A percentile compares a stretch with the other conserved stretches of the same genome.
phyloP scores from a whole-genome alignment of 2,329 filamentous ascomycete genomes.

The Ophiognomonia clavigignenti-juglandacearum region DNA sequence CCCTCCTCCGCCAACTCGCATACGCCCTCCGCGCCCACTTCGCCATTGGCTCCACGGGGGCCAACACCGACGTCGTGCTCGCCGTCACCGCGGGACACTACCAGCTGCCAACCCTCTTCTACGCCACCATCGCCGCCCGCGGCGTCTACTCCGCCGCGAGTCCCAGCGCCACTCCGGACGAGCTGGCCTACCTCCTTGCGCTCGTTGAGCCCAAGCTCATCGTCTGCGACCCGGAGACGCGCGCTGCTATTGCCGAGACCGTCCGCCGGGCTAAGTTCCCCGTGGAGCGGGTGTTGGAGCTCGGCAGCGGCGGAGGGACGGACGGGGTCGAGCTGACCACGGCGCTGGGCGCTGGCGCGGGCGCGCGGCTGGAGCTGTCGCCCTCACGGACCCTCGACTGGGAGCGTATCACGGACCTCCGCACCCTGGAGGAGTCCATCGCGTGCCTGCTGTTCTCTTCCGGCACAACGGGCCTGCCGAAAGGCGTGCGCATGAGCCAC shows the following conservation, averaged over 20 bases:
- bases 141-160: slow-evolving; percentile 55
- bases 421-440: slow-evolving; percentile 35
- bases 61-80: slow-evolving; percentile 49
- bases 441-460: slow-evolving; percentile 43
- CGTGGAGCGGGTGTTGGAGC: slow-evolving; percentile 21
- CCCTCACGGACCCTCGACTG: slow-evolving; percentile 39
- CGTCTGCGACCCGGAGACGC: slow-evolving; percentile 42
- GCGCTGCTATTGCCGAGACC: slow-evolving; percentile 31
- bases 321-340: slow-evolving; percentile 24
- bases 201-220: slow-evolving; percentile 35
- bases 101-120: slow-evolving; percentile 49
- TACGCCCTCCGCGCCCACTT: slow-evolving; percentile 49
- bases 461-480: slow-evolving; percentile 44
- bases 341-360: too few species aligned
- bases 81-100: slow-evolving; percentile 53
- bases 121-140: slow-evolving; percentile 51
- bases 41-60: slow-evolving; percentile 43
- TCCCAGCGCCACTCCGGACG: slow-evolving; percentile 42
- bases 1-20: slow-evolving; percentile 47
- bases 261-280: slow-evolving; percentile 1
- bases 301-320: slow-evolving; percentile 14
- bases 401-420: slow-evolving; percentile 46
- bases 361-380: slow-evolving; percentile 28
- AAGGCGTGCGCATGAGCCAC: slow-evolving; percentile 42
- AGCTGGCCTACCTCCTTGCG: slow-evolving; percentile 42